These are phyloP conservation scores for Artomyces pyxidatus DNA, from an alignment of 768 basidiomycete genomes.

Conservation along the genomic window DNA sequence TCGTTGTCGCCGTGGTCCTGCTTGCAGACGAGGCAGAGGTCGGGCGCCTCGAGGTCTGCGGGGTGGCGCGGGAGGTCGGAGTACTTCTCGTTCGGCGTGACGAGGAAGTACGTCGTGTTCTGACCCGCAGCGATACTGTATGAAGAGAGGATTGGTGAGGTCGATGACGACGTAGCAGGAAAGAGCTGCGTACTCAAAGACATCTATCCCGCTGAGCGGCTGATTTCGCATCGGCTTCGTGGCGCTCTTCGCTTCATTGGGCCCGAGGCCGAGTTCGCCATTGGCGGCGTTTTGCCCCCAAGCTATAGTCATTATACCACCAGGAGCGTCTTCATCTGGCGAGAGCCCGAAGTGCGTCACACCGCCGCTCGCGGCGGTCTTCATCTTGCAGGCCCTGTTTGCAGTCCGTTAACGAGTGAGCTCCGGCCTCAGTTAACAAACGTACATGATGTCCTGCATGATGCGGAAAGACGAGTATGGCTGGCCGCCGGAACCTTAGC, in stretches of 20 bases:
- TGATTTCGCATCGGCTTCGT: slow-evolving; percentile 72
- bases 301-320: slow-evolving; percentile 68
- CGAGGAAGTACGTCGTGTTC: slow-evolving; percentile 80
- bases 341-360: slow-evolving; percentile 83
- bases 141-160: neutral
- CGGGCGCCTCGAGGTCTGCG: slow-evolving; percentile 56
- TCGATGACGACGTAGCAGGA: neutral
- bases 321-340: slow-evolving; percentile 64
- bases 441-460: slow-evolving; percentile 81
- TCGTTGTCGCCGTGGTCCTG: slow-evolving; percentile 67
- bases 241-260: slow-evolving; percentile 76
- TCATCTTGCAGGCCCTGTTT: slow-evolving; percentile 76
- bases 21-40: slow-evolving; percentile 63
- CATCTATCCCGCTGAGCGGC: slow-evolving; percentile 69
- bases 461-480: slow-evolving; percentile 83
- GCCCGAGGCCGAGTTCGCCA: slow-evolving; percentile 77
- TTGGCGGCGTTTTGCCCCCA: slow-evolving; percentile 87
- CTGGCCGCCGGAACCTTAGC: slow-evolving; percentile 76
- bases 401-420: too few relatives aligned
- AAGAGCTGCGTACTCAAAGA: slow-evolving; percentile 52
- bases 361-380: slow-evolving; percentile 65
- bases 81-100: slow-evolving; percentile 62
- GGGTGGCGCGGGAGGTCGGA: slow-evolving; percentile 81
- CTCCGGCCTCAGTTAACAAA: slow-evolving; percentile 6
- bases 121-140: slow-evolving; percentile 76